phyloP scores from a whole-genome alignment of 1,284 basidiomycete genomes.

The Apiotrichum brassicae region DNA sequence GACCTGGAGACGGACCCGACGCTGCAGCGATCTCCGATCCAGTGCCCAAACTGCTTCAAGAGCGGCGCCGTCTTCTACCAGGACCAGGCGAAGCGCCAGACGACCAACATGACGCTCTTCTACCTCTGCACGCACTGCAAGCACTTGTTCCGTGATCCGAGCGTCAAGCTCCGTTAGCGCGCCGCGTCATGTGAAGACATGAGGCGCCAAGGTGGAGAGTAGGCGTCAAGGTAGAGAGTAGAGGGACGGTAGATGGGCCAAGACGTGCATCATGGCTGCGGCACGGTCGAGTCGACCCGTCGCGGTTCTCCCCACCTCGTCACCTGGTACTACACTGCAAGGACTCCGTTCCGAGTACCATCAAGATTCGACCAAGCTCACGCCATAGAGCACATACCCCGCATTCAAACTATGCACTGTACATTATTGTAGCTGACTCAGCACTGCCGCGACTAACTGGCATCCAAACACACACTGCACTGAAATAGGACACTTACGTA shows the following conservation, averaged over 20 bases:
- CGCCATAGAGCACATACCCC: neutral
- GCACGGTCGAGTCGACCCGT: no score
- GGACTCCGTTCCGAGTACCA: no score
- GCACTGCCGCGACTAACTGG: neutral
- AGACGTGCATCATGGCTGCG: no score
- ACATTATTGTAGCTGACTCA: conserved; percentile 3
- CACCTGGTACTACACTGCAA: neutral
- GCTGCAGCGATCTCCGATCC: conserved; percentile 51
- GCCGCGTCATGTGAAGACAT: no score
- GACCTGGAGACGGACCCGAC: conserved; percentile 89
- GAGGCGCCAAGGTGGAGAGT: no score
- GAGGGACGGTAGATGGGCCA: no score
- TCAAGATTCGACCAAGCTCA: neutral
- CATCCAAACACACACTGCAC: neutral
- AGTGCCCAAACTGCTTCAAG: conserved; percentile 46
- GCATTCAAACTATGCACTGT: neutral
- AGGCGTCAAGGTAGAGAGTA: no score
- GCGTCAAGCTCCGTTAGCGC: conserved; percentile 18
- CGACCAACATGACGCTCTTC: conserved; percentile 74
- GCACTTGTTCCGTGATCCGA: conserved; percentile 66
- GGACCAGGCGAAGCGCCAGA: conserved; percentile 88
- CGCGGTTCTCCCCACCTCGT: neutral
- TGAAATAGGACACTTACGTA: no score
- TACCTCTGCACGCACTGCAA: conserved; percentile 85
- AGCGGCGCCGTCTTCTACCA: conserved; percentile 77